Evolutionary conservation across 2,329 filamentous ascomycete species (phyloP).

Genomic region (Emergomyces africanus): DNA sequence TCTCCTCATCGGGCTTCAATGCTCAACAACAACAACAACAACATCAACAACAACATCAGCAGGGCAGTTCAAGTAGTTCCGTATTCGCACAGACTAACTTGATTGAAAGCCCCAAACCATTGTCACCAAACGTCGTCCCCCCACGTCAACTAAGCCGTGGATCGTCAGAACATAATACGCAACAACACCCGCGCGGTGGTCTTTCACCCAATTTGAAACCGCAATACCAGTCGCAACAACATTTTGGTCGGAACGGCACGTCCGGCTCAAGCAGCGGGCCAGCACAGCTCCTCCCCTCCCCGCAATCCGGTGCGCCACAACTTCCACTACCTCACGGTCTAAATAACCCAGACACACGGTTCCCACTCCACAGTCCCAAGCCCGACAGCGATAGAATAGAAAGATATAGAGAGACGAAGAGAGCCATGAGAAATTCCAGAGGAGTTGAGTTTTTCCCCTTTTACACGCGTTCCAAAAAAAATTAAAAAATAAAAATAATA

Average conservation of each 20-base stretch:
- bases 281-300: conserved; percentile 6
- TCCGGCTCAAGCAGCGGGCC: conserved; percentile 3
- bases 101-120: conserved; percentile 76
- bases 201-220: conserved; percentile 32
- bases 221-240: not conserved
- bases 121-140: conserved; percentile 38
- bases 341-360: conserved; percentile 24
- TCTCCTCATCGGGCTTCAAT: conserved; percentile 27
- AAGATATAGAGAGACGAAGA: no score
- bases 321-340: conserved; percentile 21
- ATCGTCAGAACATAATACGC: conserved; percentile 22
- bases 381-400: no score
- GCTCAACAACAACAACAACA: conserved; percentile 10
- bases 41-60: conserved; percentile 13
- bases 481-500: no score
- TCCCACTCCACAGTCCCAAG: conserved; percentile 11
- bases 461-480: no score
- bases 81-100: conserved; percentile 62
- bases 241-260: conserved; percentile 14
- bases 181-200: conserved; percentile 15
- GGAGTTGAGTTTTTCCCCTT: no score
- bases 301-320: conserved; percentile 16
- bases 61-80: conserved; percentile 35
- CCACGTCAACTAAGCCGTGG: conserved; percentile 27
- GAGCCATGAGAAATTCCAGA: no score